Conservation (phyloP, 805 yeast genomes). For the Candida chauliodis region DNA sequence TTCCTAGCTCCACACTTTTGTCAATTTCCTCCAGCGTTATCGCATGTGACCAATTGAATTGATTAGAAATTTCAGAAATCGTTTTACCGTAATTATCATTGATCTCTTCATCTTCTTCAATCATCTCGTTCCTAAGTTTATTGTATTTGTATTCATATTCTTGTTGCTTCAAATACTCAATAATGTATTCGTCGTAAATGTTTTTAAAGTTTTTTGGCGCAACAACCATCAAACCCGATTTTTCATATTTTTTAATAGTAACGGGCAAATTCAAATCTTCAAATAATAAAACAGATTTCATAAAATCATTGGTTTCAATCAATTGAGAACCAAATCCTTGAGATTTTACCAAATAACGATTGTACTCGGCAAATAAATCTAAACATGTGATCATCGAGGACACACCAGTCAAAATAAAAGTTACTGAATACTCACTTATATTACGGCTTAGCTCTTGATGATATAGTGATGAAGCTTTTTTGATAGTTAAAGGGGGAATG, state of each 20-base stretch:
- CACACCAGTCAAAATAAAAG: conserved; percentile 22
- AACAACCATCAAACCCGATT: conserved; percentile 33
- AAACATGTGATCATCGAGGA: conserved; percentile 40
- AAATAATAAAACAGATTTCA: conserved; percentile 56
- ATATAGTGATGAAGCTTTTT: conserved; percentile 35
- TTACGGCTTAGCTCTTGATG: conserved; percentile 74
- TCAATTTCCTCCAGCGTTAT: conserved; percentile 64
- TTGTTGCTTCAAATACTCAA: conserved; percentile 19
- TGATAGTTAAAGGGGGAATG: conserved; percentile 34
- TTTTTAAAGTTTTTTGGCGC: conserved; percentile 20
- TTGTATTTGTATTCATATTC: conserved; percentile 22
- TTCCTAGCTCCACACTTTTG: conserved; percentile 53
- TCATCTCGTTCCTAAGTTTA: conserved; percentile 16
- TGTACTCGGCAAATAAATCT: conserved; percentile 41
- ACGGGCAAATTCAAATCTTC: conserved; percentile 58
- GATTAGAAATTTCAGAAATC: conserved; percentile 39
- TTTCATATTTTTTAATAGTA: conserved; percentile 28
- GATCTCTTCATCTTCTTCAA: conserved; percentile 15
- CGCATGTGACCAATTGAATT: conserved; percentile 63
- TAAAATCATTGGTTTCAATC: conserved; percentile 66
- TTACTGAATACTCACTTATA: conserved; percentile 63
- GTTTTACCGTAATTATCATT: conserved; percentile 28
- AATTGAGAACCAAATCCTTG: conserved; percentile 57
- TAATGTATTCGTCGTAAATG: conserved; percentile 27
- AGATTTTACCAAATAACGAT: conserved; percentile 29